Evolutionary conservation across 2,329 filamentous ascomycete species (phyloP), one percentile per base, ranked within the genome.

Genomic region (Phialophora expanda): DNA sequence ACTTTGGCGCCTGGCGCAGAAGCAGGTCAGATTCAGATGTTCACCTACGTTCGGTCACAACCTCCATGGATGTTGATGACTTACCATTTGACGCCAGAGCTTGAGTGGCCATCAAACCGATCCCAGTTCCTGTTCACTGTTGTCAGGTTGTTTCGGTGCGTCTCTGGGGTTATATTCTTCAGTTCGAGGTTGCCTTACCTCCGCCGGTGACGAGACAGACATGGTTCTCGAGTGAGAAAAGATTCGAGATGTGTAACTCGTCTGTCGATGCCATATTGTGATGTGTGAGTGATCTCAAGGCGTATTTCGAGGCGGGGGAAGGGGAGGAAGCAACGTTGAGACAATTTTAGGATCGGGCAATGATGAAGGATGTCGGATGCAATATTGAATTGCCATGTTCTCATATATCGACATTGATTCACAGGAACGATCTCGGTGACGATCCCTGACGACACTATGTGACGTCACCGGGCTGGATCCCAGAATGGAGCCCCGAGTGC

Each of bases 161-260:
- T n/a, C 38, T 41, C 8, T 2, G 17, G 6, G 38, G 14, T 3
- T 11, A 7, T 20, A 48, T 7, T 32, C 14, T 5, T 6, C 17
- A 67, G 66, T 32, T 20, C 48, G 3, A n/a, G 34, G 34, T 24
- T 41, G 61, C 24, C 55, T 55, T 51, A 46, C 73, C 74, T 59
- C 74, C 74, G n/a, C 74, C 74, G 11, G 73, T 75, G 9, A 76
- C 71, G 41, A 76, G 67, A 64, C 73, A 74, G 55, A 75, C 73
- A 69, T 71, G 71, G 20, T 68, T 72, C 64, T 75, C 71, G 14
- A 75, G 65, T 5, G 71, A 72, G 65, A 76, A 75, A 50, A 76
- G 69, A 44, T 75, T 73, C 24, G 69, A 60, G 26, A 73, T 59
- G 17, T 70, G 69, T 14, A 76, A 66, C 32, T 75, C 61, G 51